A percentile compares a stretch with the other conserved stretches of the same genome.
Conservation (phyloP, 306 rosid species). For the Lathyrus sativus region DNA sequence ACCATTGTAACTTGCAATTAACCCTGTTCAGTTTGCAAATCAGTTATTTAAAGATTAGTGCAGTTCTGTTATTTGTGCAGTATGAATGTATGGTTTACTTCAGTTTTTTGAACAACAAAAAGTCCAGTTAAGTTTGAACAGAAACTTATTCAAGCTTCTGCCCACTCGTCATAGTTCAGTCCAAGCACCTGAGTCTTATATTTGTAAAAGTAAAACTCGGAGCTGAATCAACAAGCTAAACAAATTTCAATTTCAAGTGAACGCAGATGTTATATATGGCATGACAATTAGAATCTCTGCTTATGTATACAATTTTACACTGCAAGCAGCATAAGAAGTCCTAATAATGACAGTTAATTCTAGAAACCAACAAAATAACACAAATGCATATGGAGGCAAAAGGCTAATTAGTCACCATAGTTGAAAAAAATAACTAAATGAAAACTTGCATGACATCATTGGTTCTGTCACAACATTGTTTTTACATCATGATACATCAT, state of each 20-base stretch:
- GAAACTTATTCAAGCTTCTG: neutral
- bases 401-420: too few relatives aligned
- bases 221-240: conserved; percentile 9
- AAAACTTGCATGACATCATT: too few relatives aligned
- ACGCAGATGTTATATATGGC: neutral
- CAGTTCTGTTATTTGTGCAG: neutral
- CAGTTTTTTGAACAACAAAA: neutral
- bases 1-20: neutral
- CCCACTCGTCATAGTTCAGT: neutral
- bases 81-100: neutral
- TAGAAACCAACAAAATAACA: too few relatives aligned
- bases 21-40: neutral
- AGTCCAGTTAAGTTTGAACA: conserved; percentile 7
- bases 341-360: neutral
- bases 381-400: too few relatives aligned
- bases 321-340: neutral
- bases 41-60: neutral
- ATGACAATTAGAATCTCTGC: conserved; percentile 6
- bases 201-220: conserved; percentile 1
- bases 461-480: too few relatives aligned
- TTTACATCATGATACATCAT: too few relatives aligned
- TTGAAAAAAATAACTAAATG: too few relatives aligned
- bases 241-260: neutral
- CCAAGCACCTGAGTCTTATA: neutral
- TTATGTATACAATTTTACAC: neutral